These are phyloP conservation scores for Westerdykella sp. DNA, from an alignment of 2,329 filamentous ascomycete genomes.

Conservation along the genomic window DNA sequence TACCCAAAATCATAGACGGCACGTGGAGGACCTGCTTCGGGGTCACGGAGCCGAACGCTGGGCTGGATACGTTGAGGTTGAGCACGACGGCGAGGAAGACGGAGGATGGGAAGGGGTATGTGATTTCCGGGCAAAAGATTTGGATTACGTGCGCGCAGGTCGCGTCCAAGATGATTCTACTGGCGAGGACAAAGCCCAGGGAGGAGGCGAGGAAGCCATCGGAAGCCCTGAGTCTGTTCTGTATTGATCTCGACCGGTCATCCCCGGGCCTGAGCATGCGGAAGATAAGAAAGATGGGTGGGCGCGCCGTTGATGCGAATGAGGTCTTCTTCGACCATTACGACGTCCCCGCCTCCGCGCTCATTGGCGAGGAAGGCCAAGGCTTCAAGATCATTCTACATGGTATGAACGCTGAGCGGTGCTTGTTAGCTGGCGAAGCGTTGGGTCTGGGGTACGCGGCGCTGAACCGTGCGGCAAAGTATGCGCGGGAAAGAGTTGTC, in stretches of 20 bases:
- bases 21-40: slow-evolving; percentile 71
- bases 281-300: slow-evolving; percentile 79
- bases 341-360: slow-evolving; percentile 53
- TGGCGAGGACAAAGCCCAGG: slow-evolving; percentile 67
- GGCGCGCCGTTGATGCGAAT: slow-evolving; percentile 74
- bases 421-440: slow-evolving; percentile 63
- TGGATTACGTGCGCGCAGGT: slow-evolving; percentile 86
- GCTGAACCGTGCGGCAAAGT: slow-evolving; percentile 37
- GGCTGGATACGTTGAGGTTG: slow-evolving; percentile 69
- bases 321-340: slow-evolving; percentile 86
- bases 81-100: slow-evolving; percentile 55
- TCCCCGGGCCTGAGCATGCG: slow-evolving; percentile 59
- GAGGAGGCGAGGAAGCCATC: slow-evolving; percentile 63
- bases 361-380: slow-evolving; percentile 67
- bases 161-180: slow-evolving; percentile 73
- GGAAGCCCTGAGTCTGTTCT: slow-evolving; percentile 75
- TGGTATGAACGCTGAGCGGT: slow-evolving; percentile 47
- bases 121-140: slow-evolving; percentile 72
- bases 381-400: slow-evolving; percentile 64
- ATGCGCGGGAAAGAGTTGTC: slow-evolving; percentile 47
- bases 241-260: slow-evolving; percentile 63
- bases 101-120: slow-evolving; percentile 54
- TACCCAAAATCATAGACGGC: slow-evolving; percentile 67
- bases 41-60: slow-evolving; percentile 46
- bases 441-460: slow-evolving; percentile 72